Conservation (phyloP, 1,284 basidiomycete species). For the Trichosporon sp. region DNA sequence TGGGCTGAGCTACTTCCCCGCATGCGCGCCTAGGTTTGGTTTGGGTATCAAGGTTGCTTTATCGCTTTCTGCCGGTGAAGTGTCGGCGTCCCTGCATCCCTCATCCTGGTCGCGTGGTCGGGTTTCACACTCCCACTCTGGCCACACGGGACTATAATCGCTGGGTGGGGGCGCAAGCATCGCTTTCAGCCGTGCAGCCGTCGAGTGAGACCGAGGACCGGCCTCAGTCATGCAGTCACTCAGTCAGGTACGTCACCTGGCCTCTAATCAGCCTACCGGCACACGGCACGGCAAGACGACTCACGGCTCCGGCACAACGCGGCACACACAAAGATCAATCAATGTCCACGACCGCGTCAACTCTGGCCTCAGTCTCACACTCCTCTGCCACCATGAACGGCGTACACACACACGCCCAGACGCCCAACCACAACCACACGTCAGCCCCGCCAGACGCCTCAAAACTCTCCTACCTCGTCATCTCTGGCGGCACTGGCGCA, state of each 20-base stretch:
- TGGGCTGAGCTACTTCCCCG: too few species aligned
- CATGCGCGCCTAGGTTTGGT: too few species aligned
- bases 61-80: too few species aligned
- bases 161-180: too few species aligned
- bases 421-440: background rate
- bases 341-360: background rate
- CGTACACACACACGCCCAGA: background rate
- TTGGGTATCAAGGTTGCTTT: too few species aligned
- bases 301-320: background rate
- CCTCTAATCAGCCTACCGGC: background rate
- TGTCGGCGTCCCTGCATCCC: background rate
- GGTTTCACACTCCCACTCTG: background rate
- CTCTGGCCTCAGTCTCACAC: background rate
- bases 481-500: conserved; percentile 53
- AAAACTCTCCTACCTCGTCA: conserved; percentile 44
- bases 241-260: background rate
- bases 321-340: too few species aligned
- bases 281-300: too few species aligned
- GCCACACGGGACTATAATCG: background rate
- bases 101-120: background rate
- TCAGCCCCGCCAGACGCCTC: background rate
- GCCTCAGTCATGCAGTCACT: background rate
- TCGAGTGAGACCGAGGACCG: background rate
- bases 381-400: background rate
- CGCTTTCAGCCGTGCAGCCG: background rate